These are phyloP conservation scores for Lasiodiplodia citricola DNA, from an alignment of 2,329 filamentous ascomycete genomes.

Conservation along the genomic window DNA sequence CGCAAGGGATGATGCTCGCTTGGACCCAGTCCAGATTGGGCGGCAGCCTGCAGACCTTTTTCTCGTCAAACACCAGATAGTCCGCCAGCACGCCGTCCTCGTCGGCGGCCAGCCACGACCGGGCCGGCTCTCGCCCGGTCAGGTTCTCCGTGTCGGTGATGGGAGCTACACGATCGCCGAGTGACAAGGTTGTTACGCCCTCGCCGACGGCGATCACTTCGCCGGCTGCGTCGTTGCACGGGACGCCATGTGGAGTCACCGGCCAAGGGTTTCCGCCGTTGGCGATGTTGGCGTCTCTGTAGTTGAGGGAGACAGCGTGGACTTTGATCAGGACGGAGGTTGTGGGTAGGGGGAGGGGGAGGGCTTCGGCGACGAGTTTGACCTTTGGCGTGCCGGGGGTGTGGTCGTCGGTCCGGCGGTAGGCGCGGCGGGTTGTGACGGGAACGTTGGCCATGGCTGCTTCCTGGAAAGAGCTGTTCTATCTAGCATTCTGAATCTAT, in stretches of 20 bases:
- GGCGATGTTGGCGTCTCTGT: conserved; percentile 36
- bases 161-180: neutral
- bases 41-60: neutral
- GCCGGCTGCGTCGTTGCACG: conserved; percentile 26
- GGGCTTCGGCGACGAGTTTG: conserved; percentile 19
- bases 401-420: conserved; percentile 17
- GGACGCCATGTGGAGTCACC: conserved; percentile 23
- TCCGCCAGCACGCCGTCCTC: conserved; percentile 3
- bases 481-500: conserved; percentile 1
- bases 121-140: neutral
- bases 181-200: neutral
- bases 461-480: neutral
- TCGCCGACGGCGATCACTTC: conserved; percentile 13
- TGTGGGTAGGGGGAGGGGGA: conserved; percentile 16
- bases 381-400: conserved; percentile 24
- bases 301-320: conserved; percentile 28
- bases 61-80: neutral
- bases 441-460: neutral
- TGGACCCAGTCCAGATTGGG: neutral
- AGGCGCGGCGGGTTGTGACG: conserved; percentile 21
- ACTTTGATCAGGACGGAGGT: conserved; percentile 38
- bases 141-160: neutral
- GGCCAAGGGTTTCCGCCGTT: conserved; percentile 28
- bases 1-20: conserved; percentile 9
- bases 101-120: conserved; percentile 4